Evolutionary conservation across 768 basidiomycete genomes (phyloP), one percentile per base, ranked within the genome.

Genomic region (Hemileccinum impolitum): DNA sequence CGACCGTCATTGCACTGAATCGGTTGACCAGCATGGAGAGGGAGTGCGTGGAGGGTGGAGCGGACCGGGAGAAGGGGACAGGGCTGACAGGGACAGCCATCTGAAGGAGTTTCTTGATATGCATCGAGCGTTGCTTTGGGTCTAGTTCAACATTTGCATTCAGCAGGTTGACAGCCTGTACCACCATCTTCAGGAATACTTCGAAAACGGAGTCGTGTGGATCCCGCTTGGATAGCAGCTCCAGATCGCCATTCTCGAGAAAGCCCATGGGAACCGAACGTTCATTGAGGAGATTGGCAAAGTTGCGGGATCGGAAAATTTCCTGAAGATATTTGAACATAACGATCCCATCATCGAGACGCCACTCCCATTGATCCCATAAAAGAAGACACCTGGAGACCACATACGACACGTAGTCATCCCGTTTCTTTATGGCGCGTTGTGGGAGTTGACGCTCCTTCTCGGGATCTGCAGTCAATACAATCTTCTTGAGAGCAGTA

Each of bases 11-110:
- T 11, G 87, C 84, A 42, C 79, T 81, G 58, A 90, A 82, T 9
- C 93, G 82, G 66, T 96, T 96, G 66, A 85, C 81, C 30, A 95
- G 73, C 76, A 83, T 83, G 1, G 90, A 86, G 2, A 88, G 72
- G 32, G 87, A 80, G 30, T 76, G 71, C 3, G 63, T 52, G 0
- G 73, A 69, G 0, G 84, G 82, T 5, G 78, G 79, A 3, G 62
- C 69, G 1, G 66, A 64, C 36, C 80, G 77, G 3, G 77, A 77
- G 69, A 87, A 88, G 1, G 81, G 74, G 7, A 91, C 75, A 3
- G 83, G 72, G 21, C 83, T 80, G 25, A 91, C 77, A 0, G 93
- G 90, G 15, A 85, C 77, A 6, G 84, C 77, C 19, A 89, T 72
- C 8, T 86, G 81, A 36, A 92, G 67, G 9, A 94, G 68, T 56